Base-by-base conservation (phyloP, 768 basidiomycete species). In the Lactifluus volemus region DNA sequence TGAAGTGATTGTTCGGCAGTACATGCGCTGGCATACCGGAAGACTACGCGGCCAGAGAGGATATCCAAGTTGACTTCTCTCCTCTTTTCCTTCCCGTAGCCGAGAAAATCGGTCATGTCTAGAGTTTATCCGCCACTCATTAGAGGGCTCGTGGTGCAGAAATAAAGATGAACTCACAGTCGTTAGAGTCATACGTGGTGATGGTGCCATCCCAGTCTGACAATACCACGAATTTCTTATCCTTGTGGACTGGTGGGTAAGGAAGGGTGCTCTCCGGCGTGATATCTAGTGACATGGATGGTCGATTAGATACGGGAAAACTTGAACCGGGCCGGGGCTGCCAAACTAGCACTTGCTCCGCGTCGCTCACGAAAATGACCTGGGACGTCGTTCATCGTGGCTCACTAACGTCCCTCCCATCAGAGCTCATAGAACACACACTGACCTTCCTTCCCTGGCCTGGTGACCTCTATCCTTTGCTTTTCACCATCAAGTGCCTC, bases 151-250 rank as follows among this genome's bases (percentile, higher is more conserved):
- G 4, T 12, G 34, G 9, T 15, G 17, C 12, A 54, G 42, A 21
- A 15, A 65, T 47, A 41, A 53, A 36, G 34, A 36, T 34, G 12
- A 12, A 67, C 84, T 63, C 70, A 92, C 89, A 93, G 68, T 97
- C 94, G 72, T 98, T 98, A 7, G 90, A 92, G 71, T 98, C 94
- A 68, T 81, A 83, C 44, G 82, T 92, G 3, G 94, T 96, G 74
- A 98, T 96, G 14, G 94, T 98, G 68, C 89, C 89, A 75, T 92
- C 89, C 90, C 94, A 98, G 71, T 98, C 94, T 55, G 91, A 90
- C 49, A 96, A 76, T 10, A 89, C 89, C 21, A 96, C 84, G 63
- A 93, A 94, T 68, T 82, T 81, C 74, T 92, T 90, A 75, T 88
- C 84, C 54, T 74, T 76, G 73, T 92, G 83, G 36, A 95, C 74